Percentiles rank a stretch among this genome's conserved stretches.
Conservation (phyloP, 345 rosid genomes). For the Schrenkiella parvula region DNA sequence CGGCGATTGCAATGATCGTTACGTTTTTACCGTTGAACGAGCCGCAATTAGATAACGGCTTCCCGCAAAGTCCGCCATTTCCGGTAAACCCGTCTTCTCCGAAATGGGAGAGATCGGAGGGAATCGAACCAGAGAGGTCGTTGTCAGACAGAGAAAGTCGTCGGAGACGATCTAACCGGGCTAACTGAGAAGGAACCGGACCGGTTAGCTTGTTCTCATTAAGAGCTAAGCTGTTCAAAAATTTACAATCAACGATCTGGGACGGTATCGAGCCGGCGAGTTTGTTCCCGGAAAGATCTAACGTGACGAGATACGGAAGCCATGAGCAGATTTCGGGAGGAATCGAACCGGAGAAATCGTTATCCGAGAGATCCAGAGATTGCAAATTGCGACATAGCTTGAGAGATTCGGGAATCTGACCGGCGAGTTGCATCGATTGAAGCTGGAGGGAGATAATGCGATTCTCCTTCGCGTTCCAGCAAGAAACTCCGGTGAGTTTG, state of each 20-base stretch:
- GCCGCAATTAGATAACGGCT: constrained; percentile 47
- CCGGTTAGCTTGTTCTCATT: constrained; percentile 47
- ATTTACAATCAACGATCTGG: constrained; percentile 43
- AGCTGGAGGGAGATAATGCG: constrained; percentile 45
- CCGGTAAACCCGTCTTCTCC: constrained; percentile 37
- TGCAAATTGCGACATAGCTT: constrained; percentile 50
- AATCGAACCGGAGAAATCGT: constrained; percentile 48
- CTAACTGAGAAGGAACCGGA: constrained; percentile 45
- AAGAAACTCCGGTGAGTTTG: constrained; percentile 48
- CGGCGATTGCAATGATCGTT: constrained; percentile 42
- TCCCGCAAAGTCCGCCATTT: constrained; percentile 45
- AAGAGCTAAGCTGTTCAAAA: constrained; percentile 42
- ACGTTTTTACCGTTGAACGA: constrained; percentile 43
- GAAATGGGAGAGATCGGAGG: constrained; percentile 39
- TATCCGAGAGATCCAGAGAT: constrained; percentile 46
- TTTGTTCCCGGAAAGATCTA: constrained; percentile 52
- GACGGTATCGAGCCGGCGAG: constrained; percentile 51
- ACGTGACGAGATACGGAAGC: constrained; percentile 48
- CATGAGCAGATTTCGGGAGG: constrained; percentile 52
- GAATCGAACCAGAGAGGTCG: constrained; percentile 49
- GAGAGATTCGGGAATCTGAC: constrained; percentile 49
- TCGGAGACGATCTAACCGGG: constrained; percentile 44
- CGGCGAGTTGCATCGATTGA: constrained; percentile 37
- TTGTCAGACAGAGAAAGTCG: constrained; percentile 42
- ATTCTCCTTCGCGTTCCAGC: constrained; percentile 57